Evolutionary conservation across 169 alveolate species (phyloP), one percentile per base, ranked within the genome.

Genomic region (Plasmodium coatneyi): DNA sequence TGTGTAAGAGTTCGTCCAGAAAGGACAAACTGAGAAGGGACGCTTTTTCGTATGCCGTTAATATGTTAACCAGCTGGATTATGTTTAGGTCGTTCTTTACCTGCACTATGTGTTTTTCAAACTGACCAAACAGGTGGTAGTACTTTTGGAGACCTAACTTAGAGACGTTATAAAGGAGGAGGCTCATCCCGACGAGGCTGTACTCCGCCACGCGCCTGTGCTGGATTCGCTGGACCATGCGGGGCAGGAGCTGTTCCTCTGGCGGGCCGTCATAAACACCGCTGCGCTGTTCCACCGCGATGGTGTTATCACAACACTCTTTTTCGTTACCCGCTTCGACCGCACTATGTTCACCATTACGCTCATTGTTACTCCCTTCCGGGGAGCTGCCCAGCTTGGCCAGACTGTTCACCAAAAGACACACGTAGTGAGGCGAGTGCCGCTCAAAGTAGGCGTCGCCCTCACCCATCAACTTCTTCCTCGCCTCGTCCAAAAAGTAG

Each of bases 371-470:
- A 84, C 14, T 36, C 34, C 52, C 71, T 56, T n/a, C 71, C 30
- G 19, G 19, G 10, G 32, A 28, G 32, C 32, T 2, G 74, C 25
- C 10, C 74, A 84, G 56, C 36, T 72, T 84, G 1, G 34, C 19
- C 30, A 71, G 22, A 10, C 84, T 46, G 25, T 84, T 84, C 56
- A 84, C 56, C 25, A 84, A 72, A 4, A 84, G 71, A 49, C 84
- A 72, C n/a, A 84, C 39, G 78, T 84, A 84, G 49, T 84, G 92
- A 3, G 92, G 92, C 3, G 92, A 71, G 5, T 71, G 60, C 9
- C 32, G 49, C 78, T 72, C 79, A 84, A 84, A 84, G 54, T 84
- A 71, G n/a, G n/a, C 5, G 4, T 49, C 54, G 2, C 56, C n/a
- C 56, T 84, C 84, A 0, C 52, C 34, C 19, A 84, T 43, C 56